phyloP scores from a whole-genome alignment of 768 basidiomycete genomes.

The Leccinellum rugosiceps region DNA sequence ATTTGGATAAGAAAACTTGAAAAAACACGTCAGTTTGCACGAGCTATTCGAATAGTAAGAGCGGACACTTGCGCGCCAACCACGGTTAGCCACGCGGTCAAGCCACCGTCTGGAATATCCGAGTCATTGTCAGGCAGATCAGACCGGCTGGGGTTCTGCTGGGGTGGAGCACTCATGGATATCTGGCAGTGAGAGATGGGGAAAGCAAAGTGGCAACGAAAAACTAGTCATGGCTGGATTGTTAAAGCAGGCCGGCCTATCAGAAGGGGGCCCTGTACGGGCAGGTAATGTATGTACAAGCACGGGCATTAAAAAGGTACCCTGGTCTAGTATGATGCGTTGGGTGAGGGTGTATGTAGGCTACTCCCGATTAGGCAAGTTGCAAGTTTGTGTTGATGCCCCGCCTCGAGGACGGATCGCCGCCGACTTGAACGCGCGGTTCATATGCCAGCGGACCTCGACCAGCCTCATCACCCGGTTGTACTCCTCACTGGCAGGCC shows the following conservation, averaged over 20 bases:
- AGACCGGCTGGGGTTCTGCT: not conserved
- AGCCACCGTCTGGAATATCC: conserved; percentile 23
- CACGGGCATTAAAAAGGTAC: not conserved
- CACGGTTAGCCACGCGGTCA: conserved; percentile 24
- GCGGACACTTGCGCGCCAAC: conserved; percentile 21
- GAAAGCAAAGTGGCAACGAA: not conserved
- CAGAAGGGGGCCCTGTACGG: not conserved
- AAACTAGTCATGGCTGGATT: not conserved
- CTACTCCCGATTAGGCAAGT: not conserved
- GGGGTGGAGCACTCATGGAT: conserved; percentile 4
- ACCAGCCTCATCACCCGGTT: not conserved
- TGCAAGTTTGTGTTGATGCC: not conserved
- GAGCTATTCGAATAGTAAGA: too few relatives aligned
- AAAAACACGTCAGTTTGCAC: not conserved
- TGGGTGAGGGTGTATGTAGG: not conserved
- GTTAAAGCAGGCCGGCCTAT: not conserved
- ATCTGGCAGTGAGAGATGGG: not conserved
- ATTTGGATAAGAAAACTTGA: conserved; percentile 35
- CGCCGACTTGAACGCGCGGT: not conserved
- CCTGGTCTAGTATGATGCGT: too few relatives aligned
- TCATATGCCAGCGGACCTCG: not conserved
- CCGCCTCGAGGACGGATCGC: not conserved
- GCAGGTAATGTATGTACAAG: conserved; percentile 1
- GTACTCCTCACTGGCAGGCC: conserved; percentile 2
- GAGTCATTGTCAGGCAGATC: not conserved